Conservation (phyloP, 2,329 filamentous ascomycete species). For the Sarocladiaceae sp. region DNA sequence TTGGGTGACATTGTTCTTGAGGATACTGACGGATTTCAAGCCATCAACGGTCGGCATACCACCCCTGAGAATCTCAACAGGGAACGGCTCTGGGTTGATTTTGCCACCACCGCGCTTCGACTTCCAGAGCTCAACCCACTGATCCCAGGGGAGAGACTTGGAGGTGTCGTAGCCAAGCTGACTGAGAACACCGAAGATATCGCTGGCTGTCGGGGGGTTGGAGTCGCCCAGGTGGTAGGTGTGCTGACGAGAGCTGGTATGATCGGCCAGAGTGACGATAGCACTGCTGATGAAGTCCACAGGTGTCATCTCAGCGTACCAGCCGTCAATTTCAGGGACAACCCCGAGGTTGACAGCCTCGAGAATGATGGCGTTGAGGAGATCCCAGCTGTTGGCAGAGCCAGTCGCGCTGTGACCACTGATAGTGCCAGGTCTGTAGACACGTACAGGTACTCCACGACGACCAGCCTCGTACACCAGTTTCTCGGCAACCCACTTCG, state of each 20-base stretch:
- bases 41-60: slow-evolving; percentile 75
- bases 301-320: slow-evolving; percentile 78
- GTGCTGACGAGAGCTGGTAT: slow-evolving; percentile 54
- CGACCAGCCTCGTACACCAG: slow-evolving; percentile 63
- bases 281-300: slow-evolving; percentile 75
- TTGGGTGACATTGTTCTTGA: slow-evolving; percentile 63
- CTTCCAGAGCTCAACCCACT: slow-evolving; percentile 69
- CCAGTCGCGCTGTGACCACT: slow-evolving; percentile 70
- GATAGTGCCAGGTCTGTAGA: slow-evolving; percentile 70
- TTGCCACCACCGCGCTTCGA: slow-evolving; percentile 60
- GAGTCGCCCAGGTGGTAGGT: slow-evolving; percentile 73
- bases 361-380: slow-evolving; percentile 68
- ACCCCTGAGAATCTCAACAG: slow-evolving; percentile 70
- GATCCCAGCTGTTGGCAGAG: slow-evolving; percentile 71
- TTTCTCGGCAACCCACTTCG: slow-evolving; percentile 76
- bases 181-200: slow-evolving; percentile 57
- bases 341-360: slow-evolving; percentile 69
- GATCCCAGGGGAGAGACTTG: slow-evolving; percentile 55
- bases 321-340: slow-evolving; percentile 64
- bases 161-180: slow-evolving; percentile 66
- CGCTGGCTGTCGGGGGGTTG: slow-evolving; percentile 57
- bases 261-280: slow-evolving; percentile 62
- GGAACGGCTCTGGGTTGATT: slow-evolving; percentile 65
- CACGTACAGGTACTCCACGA: slow-evolving; percentile 62
- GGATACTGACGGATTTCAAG: slow-evolving; percentile 62